Conservation (phyloP, 78 protist species). For the Dictyostelium brefeldianum region DNA sequence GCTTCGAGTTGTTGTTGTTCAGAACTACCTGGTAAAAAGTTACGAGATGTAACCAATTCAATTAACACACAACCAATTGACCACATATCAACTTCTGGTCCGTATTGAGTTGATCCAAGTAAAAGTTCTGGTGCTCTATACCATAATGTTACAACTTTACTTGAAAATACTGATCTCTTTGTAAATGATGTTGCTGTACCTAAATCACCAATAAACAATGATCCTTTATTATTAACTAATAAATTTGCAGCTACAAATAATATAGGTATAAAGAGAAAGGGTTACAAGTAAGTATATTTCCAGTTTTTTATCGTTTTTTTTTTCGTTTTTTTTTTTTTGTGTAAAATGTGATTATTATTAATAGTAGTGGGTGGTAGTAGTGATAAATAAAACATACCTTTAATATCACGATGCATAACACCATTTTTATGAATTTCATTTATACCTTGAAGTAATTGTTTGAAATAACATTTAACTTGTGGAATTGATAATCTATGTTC, state of each 20-base stretch:
- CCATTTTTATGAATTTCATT: constrained; percentile 68
- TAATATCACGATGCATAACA: constrained; percentile 84
- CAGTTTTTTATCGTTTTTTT: no score
- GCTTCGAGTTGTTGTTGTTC: constrained; percentile 78
- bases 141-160: constrained; percentile 88
- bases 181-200: constrained; percentile 74
- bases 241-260: constrained; percentile 65
- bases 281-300: no score
- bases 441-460: constrained; percentile 65
- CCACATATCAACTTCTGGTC: constrained; percentile 92
- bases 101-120: constrained; percentile 86
- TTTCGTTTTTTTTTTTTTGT: not conserved
- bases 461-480: constrained; percentile 71
- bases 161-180: constrained; percentile 54
- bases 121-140: constrained; percentile 94
- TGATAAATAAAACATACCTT: constrained; percentile 39
- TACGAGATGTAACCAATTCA: constrained; percentile 75
- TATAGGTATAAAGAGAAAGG: not conserved
- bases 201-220: constrained; percentile 74
- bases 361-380: not conserved
- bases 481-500: constrained; percentile 70
- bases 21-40: constrained; percentile 61
- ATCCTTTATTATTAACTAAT: constrained; percentile 71
- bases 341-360: no score
- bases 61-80: constrained; percentile 85